Evolutionary conservation across 1,284 basidiomycete genomes (phyloP), one percentile per base, ranked within the genome.

Genomic region (Stereum hirsutum): DNA sequence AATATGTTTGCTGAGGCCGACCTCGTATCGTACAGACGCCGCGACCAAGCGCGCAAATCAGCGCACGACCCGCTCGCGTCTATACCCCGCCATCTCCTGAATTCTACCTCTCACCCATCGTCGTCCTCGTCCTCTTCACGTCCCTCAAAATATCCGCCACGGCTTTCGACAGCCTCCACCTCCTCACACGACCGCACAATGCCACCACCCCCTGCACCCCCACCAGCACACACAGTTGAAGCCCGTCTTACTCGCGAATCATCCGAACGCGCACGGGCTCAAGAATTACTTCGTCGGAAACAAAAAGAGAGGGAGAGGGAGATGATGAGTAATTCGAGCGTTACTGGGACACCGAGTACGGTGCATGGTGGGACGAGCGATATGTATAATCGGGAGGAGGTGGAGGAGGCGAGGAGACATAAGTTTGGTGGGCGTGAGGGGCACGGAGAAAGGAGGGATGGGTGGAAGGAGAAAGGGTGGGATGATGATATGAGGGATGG

Each of bases 381-480:
- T 52, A 67, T 82, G 41, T 89, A 75, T 56, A 88, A 89, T 55
- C 67, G 70, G 44, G 57, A 60, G 34, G 85, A 81, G 45, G 82
- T 87, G 0, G 75, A 81, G 50, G 84, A 79, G 45, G 86, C 85
- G 2, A n/a, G n/a, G n/a, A n/a, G n/a, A n/a, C 78, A 80, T 53
- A 64, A 69, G 20, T 57, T 48, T 24, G 43, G 57, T 20, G 54
- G 49, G 10, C 6, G 41, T 23, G 8, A 26, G 41, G 19, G 23
- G 23, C 17, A 38, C 17, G 39, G 21, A 27, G 21, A 14, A 20
- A 31, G 31, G 21, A 14, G 35, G 20, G 26, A 30, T 27, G n/a
- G 28, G 19, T 40, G 30, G 38, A 39, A 24, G 30, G 31, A 38
- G 12, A 11, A 39, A 15, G 23, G 31, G 2, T 40, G 38, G 38